Evolutionary conservation across 2,329 filamentous ascomycete genomes (phyloP), one percentile per base, ranked within the genome.

Genomic region (Chrysosporium queenslandicum): DNA sequence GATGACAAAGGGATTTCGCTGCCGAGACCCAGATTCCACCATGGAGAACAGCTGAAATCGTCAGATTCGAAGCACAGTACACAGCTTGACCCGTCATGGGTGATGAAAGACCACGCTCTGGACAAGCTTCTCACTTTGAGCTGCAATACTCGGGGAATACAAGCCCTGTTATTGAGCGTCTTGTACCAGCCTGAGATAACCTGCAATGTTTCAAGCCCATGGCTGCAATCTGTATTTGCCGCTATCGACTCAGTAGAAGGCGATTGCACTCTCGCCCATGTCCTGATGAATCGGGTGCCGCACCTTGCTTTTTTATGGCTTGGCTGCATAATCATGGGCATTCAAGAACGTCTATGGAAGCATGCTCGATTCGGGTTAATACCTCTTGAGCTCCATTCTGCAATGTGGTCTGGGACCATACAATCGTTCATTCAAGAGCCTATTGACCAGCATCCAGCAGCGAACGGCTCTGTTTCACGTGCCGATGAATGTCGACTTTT

Each of bases 401-500:
- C 60, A 49, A 59, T 53, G 11, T 66, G 62, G 63, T 64, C 60
- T 14, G 59, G 57, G 23, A 63, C 59, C 27, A 48, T 58, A 11
- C 61, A 62, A 53, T 58, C 61, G 25, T 53, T 66, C 39, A 53
- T 66, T 29, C 62, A 66, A 47, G 46, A 56, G 30, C 60, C 59
- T 16, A 50, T 59, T 18, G 57, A 58, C 9, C 50, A 54, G 11
- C 50, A 53, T 12, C 40, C 52, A 20, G 43, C 45, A 39, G 32
- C 29, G 25, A 57, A 53, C 16, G 18, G 37, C 18, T 37, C 36
- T 25, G 46, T 65, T 23, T 47, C 56, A 27, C 58, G 60, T n/a
- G 59, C 62, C 30, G 60, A 64, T 42, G 60, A 67, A 54, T 64
- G 59, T 50, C 59, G 58, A 16, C 54, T 67, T 23, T 58, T 66